Evolutionary conservation across 257 asterid genomes (phyloP), one percentile per base, ranked within the genome.

Genomic region (Plantago elongata): DNA sequence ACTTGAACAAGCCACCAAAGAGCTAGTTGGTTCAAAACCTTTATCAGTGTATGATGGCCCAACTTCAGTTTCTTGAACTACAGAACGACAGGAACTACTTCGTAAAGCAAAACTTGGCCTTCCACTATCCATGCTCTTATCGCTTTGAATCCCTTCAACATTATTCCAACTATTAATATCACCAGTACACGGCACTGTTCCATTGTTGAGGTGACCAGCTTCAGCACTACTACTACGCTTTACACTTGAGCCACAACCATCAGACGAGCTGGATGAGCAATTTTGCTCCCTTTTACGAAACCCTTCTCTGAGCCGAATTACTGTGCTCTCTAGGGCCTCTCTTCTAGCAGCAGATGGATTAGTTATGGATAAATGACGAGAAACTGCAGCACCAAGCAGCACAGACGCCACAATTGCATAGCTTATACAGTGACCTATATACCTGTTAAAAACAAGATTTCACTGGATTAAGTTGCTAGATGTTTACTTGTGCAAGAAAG

Each of bases 201-300:
- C 78, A 64, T 75, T 78, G 71, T 85, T 84, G 66, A 93, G 94
- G 69, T 93, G 85, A 51, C 95, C 97, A 63, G 91, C 96, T 75
- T 93, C 97, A 47, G 99, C 97, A 85, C 99, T 89, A 73, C 99
- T 89, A 76, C 96, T 93, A 37, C 97, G 94, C 74, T 93, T 93
- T 63, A 93, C 83, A 78, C 99, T 93, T 45, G 99, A 93, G 54
- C 99, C 96, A 78, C 96, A 87, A 61, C 95, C 99, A 70, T 89
- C 97, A 49, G 99, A 93, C 46, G 97, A 89, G 85, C 95, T 89
- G 62, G 94, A 88, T 51, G 97, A 89, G 75, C 91, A 81, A 75
- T 82, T 85, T 64, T 81, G 95, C 64, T 89, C 97, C 62, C 89
- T 93, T 72, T 74, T 89, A 13, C 95, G 94, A 65, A 93, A 93